A percentile compares a stretch with the other conserved stretches of the same genome.
Evolutionary conservation across 2,329 filamentous ascomycete species (phyloP).

Genomic region (Neophaeococcomyces mojaviensis): DNA sequence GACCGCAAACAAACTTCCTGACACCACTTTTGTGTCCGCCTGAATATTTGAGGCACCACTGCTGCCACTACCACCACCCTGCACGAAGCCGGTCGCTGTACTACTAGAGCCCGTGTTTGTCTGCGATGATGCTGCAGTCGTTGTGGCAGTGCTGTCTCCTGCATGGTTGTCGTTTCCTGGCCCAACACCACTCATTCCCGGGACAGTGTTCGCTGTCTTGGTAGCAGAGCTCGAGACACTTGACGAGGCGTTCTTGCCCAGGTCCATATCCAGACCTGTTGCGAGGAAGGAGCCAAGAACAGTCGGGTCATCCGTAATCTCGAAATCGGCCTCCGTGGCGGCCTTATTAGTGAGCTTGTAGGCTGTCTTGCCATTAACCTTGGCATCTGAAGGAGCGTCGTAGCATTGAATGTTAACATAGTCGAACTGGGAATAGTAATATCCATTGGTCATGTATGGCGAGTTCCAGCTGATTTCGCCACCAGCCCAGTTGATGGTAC

Average conservation of each 20-base stretch:
- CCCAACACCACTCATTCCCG: constrained; percentile 48
- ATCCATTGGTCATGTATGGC: constrained; percentile 74
- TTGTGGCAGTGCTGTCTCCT: constrained; percentile 4
- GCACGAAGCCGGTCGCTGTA: constrained; percentile 22
- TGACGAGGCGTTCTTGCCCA: constrained; percentile 31
- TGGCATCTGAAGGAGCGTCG: constrained; percentile 65
- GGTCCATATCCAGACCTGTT: constrained; percentile 68
- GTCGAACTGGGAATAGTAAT: constrained; percentile 77
- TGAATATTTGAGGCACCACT: constrained; percentile 12
- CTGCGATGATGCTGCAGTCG: constrained; percentile 6
- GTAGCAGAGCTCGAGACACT: constrained; percentile 22
- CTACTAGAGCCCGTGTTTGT: constrained; percentile 13
- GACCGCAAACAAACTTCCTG: constrained; percentile 40
- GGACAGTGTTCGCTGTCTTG: constrained; percentile 42
- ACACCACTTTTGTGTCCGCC: constrained; percentile 27
- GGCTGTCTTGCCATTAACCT: constrained; percentile 51
- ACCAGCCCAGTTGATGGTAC: constrained; percentile 87
- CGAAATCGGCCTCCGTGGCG: constrained; percentile 69
- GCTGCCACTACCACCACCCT: constrained; percentile 13
- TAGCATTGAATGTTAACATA: constrained; percentile 83
- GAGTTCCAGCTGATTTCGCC: constrained; percentile 82
- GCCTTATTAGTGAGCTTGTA: constrained; percentile 65
- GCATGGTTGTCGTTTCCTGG: constrained; percentile 30
- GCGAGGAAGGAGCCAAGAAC: constrained; percentile 70
- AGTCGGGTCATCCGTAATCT: constrained; percentile 66